phyloP scores from a whole-genome alignment of 139 green algal genomes.

The Chlamydomonas sp. region DNA sequence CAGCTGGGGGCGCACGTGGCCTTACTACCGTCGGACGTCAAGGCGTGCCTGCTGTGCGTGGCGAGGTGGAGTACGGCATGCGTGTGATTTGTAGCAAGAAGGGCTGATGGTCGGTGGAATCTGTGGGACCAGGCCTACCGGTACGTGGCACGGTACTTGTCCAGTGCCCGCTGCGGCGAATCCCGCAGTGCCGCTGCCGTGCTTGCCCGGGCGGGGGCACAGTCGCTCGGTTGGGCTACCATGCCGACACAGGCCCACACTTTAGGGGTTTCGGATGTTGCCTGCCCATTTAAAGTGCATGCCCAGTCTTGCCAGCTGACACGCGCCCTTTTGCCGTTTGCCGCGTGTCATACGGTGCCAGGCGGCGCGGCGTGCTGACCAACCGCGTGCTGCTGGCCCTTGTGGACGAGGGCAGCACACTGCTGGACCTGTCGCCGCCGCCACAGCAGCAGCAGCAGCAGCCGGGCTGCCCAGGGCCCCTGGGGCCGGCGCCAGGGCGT shows the following conservation, averaged over 20 bases:
- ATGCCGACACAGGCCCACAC: not conserved
- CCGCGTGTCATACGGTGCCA: not conserved
- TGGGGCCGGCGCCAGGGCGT: not conserved
- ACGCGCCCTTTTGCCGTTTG: not conserved
- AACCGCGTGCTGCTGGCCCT: conserved; percentile 10
- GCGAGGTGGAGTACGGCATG: not conserved
- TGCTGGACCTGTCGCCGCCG: conserved; percentile 18
- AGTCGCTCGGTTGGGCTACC: too few species aligned
- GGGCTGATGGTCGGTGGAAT: not conserved
- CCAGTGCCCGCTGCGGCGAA: not conserved
- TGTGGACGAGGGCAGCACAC: conserved; percentile 2
- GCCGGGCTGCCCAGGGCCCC: not conserved
- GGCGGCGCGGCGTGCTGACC: conserved; percentile 6
- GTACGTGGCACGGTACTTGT: not conserved
- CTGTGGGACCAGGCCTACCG: not conserved
- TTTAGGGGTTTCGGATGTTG: not conserved
- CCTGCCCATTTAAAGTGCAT: not conserved
- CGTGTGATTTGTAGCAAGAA: not conserved
- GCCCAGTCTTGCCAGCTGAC: not conserved
- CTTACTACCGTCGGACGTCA: not conserved
- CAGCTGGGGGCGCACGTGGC: conserved; percentile 9
- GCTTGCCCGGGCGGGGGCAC: too few species aligned
- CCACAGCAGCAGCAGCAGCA: not conserved
- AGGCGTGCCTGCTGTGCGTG: conserved; percentile 19
- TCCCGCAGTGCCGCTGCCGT: not conserved